Conservation (phyloP, 1,284 basidiomycete genomes). For the Ustilago shanxiensis region DNA sequence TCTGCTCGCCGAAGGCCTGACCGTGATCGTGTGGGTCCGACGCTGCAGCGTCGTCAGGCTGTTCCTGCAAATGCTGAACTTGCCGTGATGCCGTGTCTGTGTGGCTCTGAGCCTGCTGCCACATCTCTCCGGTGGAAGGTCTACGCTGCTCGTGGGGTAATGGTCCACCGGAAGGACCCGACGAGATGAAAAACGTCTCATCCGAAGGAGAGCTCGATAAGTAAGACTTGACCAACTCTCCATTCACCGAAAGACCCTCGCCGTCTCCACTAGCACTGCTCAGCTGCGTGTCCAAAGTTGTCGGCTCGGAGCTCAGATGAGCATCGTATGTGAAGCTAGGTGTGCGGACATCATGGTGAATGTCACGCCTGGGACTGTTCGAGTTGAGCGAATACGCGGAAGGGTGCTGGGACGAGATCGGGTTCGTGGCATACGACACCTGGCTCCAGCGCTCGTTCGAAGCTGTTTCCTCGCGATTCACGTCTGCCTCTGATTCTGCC, state of each 20-base stretch:
- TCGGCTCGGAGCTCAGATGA: conserved; percentile 29
- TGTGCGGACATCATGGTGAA: conserved; percentile 20
- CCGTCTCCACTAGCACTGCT: conserved; percentile 22
- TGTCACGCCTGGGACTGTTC: conserved; percentile 14
- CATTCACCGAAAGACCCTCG: conserved; percentile 21
- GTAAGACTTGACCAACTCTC: conserved; percentile 34
- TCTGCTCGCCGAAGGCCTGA: neutral
- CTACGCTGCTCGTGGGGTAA: neutral
- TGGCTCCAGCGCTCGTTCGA: conserved; percentile 34
- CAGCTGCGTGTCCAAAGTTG: conserved; percentile 37
- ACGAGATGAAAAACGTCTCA: conserved; percentile 27
- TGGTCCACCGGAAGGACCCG: neutral
- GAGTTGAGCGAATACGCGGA: conserved; percentile 21
- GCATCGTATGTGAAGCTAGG: conserved; percentile 32
- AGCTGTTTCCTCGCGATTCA: conserved; percentile 1
- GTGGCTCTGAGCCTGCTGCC: neutral
- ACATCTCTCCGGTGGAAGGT: neutral
- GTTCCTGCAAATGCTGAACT: neutral
- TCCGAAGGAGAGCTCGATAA: conserved; percentile 31
- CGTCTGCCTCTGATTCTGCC: neutral
- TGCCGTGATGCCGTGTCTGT: neutral
- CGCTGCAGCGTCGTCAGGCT: neutral
- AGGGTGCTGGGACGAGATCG: conserved; percentile 14
- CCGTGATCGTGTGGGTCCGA: neutral
- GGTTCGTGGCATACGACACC: conserved; percentile 18